phyloP scores from a whole-genome alignment of 441 rosid genomes.

The Gossypium schwendimanii region DNA sequence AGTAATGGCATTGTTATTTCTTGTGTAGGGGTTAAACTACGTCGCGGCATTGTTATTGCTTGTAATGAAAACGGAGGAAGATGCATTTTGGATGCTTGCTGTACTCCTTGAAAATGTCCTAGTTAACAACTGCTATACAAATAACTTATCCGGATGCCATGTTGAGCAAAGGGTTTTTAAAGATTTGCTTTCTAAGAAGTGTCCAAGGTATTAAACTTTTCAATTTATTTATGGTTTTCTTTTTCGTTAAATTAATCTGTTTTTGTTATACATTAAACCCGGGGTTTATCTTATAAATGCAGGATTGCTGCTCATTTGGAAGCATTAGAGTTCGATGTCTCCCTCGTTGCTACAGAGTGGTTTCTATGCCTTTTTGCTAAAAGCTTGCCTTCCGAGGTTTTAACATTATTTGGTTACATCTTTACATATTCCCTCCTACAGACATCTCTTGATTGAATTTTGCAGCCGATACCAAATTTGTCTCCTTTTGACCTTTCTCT shows the following conservation, averaged over 20 bases:
- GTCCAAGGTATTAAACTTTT: slow-evolving; percentile 52
- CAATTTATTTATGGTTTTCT: no score
- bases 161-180: slow-evolving; percentile 94
- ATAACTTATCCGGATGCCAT: slow-evolving; percentile 89
- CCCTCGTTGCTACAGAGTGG: slow-evolving; percentile 98
- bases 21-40: slow-evolving; percentile 75
- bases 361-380: slow-evolving; percentile 92
- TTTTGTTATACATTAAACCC: neutral
- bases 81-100: slow-evolving; percentile 97
- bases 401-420: slow-evolving; percentile 1
- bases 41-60: slow-evolving; percentile 88
- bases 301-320: slow-evolving; percentile 89
- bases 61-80: slow-evolving; percentile 98
- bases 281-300: slow-evolving; percentile 19
- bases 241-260: neutral
- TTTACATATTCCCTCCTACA: neutral
- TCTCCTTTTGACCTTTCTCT: slow-evolving; percentile 5
- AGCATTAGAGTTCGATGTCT: slow-evolving; percentile 81
- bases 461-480: neutral
- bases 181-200: slow-evolving; percentile 74
- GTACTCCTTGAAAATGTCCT: slow-evolving; percentile 84
- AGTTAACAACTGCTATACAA: slow-evolving; percentile 89
- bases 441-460: neutral
- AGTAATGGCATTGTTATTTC: neutral
- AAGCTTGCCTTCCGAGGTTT: slow-evolving; percentile 97